Percentiles rank a stretch among this genome's conserved stretches.
Conservation (phyloP, 31 red algal genomes). For the Endocladia muricata region DNA sequence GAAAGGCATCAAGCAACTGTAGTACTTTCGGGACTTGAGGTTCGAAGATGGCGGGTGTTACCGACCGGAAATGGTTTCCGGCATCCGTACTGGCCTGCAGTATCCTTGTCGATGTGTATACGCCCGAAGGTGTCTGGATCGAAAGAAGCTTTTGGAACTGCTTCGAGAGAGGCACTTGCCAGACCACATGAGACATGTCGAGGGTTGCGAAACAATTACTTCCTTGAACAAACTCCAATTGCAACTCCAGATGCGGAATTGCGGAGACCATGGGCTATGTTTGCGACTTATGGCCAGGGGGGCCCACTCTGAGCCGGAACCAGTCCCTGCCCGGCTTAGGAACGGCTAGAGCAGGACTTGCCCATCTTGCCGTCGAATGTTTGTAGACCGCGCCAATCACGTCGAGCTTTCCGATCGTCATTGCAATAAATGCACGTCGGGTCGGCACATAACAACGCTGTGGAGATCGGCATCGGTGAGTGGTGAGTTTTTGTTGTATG, state of each 20-base stretch:
- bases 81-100: slow-evolving; percentile 22
- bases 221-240: neutral
- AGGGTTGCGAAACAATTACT: slow-evolving; percentile 24
- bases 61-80: slow-evolving; percentile 34
- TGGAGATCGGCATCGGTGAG: neutral
- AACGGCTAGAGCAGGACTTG: slow-evolving; percentile 31
- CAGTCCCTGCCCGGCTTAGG: slow-evolving; percentile 23
- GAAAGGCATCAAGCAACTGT: slow-evolving; percentile 44
- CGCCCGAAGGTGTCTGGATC: slow-evolving; percentile 29
- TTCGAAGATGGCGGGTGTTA: neutral
- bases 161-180: slow-evolving; percentile 20
- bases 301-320: slow-evolving; percentile 28
- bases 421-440: slow-evolving; percentile 24
- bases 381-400: slow-evolving; percentile 18
- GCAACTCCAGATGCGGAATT: slow-evolving; percentile 25
- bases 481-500: neutral
- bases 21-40: neutral
- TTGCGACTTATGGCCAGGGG: neutral
- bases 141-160: slow-evolving; percentile 25
- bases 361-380: slow-evolving; percentile 30
- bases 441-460: slow-evolving; percentile 17
- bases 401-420: slow-evolving; percentile 18
- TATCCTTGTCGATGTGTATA: neutral
- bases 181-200: slow-evolving; percentile 30
- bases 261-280: slow-evolving; percentile 7